Base-by-base conservation (phyloP, 257 asterid genomes). In the Solanum chilense region DNA sequence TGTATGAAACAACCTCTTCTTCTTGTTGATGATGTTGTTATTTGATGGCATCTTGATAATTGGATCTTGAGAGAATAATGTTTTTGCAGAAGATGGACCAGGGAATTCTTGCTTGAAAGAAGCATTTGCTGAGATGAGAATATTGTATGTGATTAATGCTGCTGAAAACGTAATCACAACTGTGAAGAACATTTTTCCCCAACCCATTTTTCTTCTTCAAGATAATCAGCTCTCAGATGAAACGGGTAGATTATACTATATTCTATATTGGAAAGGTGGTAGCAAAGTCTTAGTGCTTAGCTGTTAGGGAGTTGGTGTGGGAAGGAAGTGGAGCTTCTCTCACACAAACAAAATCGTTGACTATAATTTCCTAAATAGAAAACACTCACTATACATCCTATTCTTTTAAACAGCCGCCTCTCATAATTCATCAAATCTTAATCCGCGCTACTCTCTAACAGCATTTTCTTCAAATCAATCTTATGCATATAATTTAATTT, bases 111-210 rank as follows among this genome's bases (percentile, higher is more conserved):
- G 94, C 90, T 90, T 96, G 88, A 96, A 91, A 25, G 99, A 93
- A n/a, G 98, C 97, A 88, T 94, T 96, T 12, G 96, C 95, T 3
- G 99, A 96, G 31, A 96, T 91, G 91, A 96, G 91, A 18, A 95
- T 95, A 93, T 96, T 96, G 91, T 95, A 96, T 16, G 99, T 96
- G 90, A 96, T 94, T 21, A 96, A 94, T 15, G 98, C 97, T 5
- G 98, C 93, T 31, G 99, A 96, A 47, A 93, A 91, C 20, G 92
- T 85, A 81, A 96, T 87, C 69, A 96, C 94, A 18, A 91, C 71
- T 4, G 89, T 86, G 94, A 96, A 96, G 93, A 96, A 96, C 87
- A 94, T 37, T 86, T 96, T 96, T 25, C 98, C 97, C 41, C 98
- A 94, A 13, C 98, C 95, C 97, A 94, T 93, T 52, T 85, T 39